These are phyloP conservation scores for Lachancea sp. DNA, from an alignment of 805 yeast species.

Conservation along the genomic window DNA sequence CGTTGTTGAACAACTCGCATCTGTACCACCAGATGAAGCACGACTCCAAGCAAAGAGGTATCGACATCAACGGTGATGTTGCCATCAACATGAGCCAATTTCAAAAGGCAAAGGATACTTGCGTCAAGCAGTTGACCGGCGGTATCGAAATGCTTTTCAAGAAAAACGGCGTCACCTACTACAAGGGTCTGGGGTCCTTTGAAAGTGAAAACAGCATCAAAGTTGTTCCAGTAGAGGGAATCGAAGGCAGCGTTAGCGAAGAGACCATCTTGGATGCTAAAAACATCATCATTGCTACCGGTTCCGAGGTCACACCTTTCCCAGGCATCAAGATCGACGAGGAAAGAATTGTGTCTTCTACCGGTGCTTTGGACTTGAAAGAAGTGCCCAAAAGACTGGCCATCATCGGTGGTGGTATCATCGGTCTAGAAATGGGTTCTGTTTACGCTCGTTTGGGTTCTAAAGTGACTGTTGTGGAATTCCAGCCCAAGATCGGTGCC, in stretches of 20 bases:
- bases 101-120: conserved; percentile 87
- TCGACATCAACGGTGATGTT: conserved; percentile 68
- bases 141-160: conserved; percentile 94
- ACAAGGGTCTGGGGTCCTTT: conserved; percentile 89
- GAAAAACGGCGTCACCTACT: conserved; percentile 90
- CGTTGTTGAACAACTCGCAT: conserved; percentile 90
- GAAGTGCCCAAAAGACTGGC: conserved; percentile 90
- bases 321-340: conserved; percentile 96
- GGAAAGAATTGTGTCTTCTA: conserved; percentile 92
- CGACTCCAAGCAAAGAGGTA: conserved; percentile 85
- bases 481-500: conserved; percentile 87
- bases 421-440: conserved; percentile 98
- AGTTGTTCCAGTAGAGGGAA: conserved; percentile 83
- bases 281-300: conserved; percentile 92
- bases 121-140: conserved; percentile 82
- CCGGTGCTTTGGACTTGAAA: conserved; percentile 79
- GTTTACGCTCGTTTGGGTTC: conserved; percentile 94
- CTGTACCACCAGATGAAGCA: conserved; percentile 81
- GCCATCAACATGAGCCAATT: conserved; percentile 67
- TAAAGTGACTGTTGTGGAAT: conserved; percentile 92
- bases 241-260: conserved; percentile 59
- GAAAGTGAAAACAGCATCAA: conserved; percentile 69
- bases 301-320: conserved; percentile 97
- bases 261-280: conserved; percentile 68
- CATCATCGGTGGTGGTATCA: conserved; percentile 98